Evolutionary conservation across 257 asterid species (phyloP).

Genomic region (Eustoma russellianum): DNA sequence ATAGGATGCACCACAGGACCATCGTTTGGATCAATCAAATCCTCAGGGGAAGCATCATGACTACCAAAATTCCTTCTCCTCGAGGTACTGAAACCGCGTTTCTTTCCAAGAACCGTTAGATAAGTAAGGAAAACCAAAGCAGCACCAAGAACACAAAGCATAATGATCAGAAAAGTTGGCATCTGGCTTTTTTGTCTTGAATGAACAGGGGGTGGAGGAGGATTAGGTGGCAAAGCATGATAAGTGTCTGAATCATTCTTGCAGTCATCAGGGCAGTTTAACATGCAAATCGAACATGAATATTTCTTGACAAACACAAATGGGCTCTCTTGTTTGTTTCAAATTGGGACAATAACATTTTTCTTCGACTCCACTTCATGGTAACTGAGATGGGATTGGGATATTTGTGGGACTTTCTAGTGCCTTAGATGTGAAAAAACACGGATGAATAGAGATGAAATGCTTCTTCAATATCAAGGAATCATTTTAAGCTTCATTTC

Average conservation of each 20-base stretch:
- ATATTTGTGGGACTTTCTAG: not conserved
- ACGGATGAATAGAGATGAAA: not conserved
- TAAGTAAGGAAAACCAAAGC: slow-evolving; percentile 38
- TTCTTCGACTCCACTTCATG: slow-evolving; percentile 29
- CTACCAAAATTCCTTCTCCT: slow-evolving; percentile 11
- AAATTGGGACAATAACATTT: slow-evolving; percentile 6
- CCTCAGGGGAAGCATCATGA: slow-evolving; percentile 16
- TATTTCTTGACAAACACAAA: not conserved
- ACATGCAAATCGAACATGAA: slow-evolving; percentile 7
- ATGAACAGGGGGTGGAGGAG: slow-evolving; percentile 10
- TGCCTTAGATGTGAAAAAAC: slow-evolving; percentile 2
- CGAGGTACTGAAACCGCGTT: slow-evolving; percentile 20
- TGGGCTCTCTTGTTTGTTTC: not conserved
- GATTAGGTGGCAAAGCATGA: not conserved
- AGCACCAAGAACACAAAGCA: slow-evolving; percentile 48
- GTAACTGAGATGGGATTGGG: not conserved
- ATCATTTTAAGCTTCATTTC: not conserved
- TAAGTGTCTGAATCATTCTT: not conserved
- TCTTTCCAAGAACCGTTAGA: slow-evolving; percentile 24
- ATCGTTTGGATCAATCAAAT: slow-evolving; percentile 29
- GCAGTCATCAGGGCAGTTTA: slow-evolving; percentile 20
- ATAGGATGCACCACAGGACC: slow-evolving; percentile 57
- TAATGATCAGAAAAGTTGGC: slow-evolving; percentile 31
- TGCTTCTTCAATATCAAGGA: not conserved
- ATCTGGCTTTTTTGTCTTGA: slow-evolving; percentile 15